Evolutionary conservation across 805 yeast genomes (phyloP).

Genomic region (Candida multigemmis): DNA sequence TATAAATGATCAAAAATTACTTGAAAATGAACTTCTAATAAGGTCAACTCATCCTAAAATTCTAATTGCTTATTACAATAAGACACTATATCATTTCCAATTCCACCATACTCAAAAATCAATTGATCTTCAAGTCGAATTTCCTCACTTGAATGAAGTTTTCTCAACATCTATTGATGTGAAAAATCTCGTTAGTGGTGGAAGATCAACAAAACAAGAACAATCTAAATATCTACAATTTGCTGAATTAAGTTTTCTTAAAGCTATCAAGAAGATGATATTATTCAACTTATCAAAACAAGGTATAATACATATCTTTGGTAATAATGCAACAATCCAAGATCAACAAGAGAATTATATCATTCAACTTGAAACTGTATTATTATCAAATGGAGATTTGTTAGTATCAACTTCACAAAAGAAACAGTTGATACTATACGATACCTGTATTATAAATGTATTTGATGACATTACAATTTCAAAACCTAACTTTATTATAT

Average conservation of each 20-base stretch:
- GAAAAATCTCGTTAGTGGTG: slow-evolving; percentile 16
- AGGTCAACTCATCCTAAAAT: slow-evolving; percentile 26
- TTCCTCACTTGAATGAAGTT: slow-evolving; percentile 15
- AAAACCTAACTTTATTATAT: slow-evolving; percentile 20
- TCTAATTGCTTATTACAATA: slow-evolving; percentile 32
- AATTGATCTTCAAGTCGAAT: slow-evolving; percentile 10
- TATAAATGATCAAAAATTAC: slow-evolving; percentile 25
- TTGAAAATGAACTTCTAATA: slow-evolving; percentile 29
- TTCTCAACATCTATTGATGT: slow-evolving; percentile 11
- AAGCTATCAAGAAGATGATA: slow-evolving; percentile 30
- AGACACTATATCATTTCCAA: slow-evolving; percentile 25
- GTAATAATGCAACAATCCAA: slow-evolving; percentile 21
- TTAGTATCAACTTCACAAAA: slow-evolving; percentile 19
- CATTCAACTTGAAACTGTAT: slow-evolving; percentile 26
- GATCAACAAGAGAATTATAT: slow-evolving; percentile 6
- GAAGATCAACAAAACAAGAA: slow-evolving; percentile 3
- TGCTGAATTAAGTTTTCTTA: slow-evolving; percentile 27
- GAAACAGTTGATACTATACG: slow-evolving; percentile 14
- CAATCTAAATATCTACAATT: slow-evolving; percentile 16
- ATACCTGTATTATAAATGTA: slow-evolving; percentile 10
- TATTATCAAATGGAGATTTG: slow-evolving; percentile 30
- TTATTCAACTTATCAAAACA: slow-evolving; percentile 20
- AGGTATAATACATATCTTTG: slow-evolving; percentile 21
- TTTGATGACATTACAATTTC: slow-evolving; percentile 5
- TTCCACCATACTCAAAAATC: slow-evolving; percentile 15